Base-by-base conservation (phyloP, 1,284 basidiomycete genomes). In the Microbotryum lychnidis-dioicae region DNA sequence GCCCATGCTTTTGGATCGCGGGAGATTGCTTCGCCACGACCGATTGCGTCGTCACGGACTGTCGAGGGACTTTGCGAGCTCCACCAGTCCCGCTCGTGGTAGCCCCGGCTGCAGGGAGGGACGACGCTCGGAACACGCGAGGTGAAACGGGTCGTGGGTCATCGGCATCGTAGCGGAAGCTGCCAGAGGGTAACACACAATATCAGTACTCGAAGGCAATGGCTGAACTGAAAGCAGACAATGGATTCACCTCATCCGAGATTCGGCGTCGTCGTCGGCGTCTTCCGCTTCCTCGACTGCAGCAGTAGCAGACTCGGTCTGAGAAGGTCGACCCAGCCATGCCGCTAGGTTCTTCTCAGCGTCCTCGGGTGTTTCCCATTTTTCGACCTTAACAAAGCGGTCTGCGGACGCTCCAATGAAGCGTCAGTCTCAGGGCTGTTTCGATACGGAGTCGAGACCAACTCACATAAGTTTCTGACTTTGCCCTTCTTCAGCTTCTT, bases 391-490 rank as follows among this genome's bases (percentile, higher is more conserved):
- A 72, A 91, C 72, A 72, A 89, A 91, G 73, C 87, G 89, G 77
- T 96, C 94, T 72, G 83, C 21, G 83, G 79, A 64, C 81, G 84
- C 64, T 87, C 79, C 66, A 86, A 80, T 14, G 87, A 85, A 6
- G 84, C 83, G 2, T 85, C 87, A 10, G 84, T 85, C 74, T 86
- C 86, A 74, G 88, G 89, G n/a, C 83, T 79, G 72, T 87, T 87
- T 51, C 84, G 1, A 42, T 10, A 18, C 16, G 37, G 16, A 6
- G 37, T 42, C 37, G 37, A 42, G 5, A 16, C 12, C 9, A 84
- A 73, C 86, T 85, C 50, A 87, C 75, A 61, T 88, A 88, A n/a
- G 85, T 86, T 68, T 85, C 72, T n/a, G 84, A 87, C 68, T 80
- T 87, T 23, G 82, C 82, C 66, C 84, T 78, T 55, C 82, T 83